Base-by-base conservation (phyloP, 441 rosid genomes). In the Erysimum cheiri region DNA sequence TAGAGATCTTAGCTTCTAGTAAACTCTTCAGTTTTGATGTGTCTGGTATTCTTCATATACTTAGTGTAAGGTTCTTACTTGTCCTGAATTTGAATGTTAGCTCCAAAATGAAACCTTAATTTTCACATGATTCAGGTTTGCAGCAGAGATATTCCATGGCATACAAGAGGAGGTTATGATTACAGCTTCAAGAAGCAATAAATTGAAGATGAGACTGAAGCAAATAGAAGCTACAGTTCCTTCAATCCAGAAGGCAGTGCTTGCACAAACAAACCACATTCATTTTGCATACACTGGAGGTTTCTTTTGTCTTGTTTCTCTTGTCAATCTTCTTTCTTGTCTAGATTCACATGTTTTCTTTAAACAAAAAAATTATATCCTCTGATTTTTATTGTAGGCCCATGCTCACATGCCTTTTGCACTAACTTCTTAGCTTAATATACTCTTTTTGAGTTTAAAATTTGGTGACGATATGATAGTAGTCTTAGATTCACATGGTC, bases 211-310 rank as follows among this genome's bases (percentile, higher is more conserved):
- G 69, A 95, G 98, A 54, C 89, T 92, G 39, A 93, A 88, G 67
- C 97, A 95, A 72, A 89, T 92, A n/a, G 99, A 95, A 78, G 84
- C 80, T 36, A 96, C 87, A 60, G 70, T 92, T 60, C 96, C 97
- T 78, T 80, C 85, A 35, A 73, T 91, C 36, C 95, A 95, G 82
- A 89, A 84, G 85, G 75, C 84, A 11, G 76, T 89, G 69, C 80
- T 90, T 69, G 87, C 87, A 61, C 98, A 90, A 80, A 86, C 92
- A 57, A 81, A 82, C 76, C 95, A 88, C 75, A 76, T 93, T 75
- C 92, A 91, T 70, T 88, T 93, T 76, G 95, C 98, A 41, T 93
- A 93, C 65, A 85, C 89, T 26, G 89, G 96, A 76, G 98, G 98
- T 91, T 8, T 33, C 1, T 52, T 55, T 60, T 66, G 64, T 75